Evolutionary conservation across 2,329 filamentous ascomycete genomes (phyloP), one percentile per base, ranked within the genome.

Genomic region (Colletotrichum cereale): DNA sequence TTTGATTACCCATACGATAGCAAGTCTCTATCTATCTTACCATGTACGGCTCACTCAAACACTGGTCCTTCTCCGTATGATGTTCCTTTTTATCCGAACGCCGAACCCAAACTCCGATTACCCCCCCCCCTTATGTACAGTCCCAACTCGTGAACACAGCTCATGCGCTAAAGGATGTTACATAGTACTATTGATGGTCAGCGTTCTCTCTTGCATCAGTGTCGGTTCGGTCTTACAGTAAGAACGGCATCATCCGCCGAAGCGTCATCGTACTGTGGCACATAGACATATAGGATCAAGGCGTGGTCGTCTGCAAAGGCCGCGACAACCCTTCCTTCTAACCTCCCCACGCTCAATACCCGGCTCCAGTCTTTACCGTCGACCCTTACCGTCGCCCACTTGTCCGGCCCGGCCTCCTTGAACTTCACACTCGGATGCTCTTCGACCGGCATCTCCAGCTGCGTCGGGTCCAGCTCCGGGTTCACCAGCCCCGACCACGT

Each of bases 291-390:
- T 34, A 96, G 84, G 50, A 96, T 94, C 73, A 97, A 80, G 2
- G 93, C 93, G 79, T 95, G 91, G 64, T 93, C 92, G 77, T 96
- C 87, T 48, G 91, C 91, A 80, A 97, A 95, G 79, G 95, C 98
- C 67, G 95, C 96, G 84, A 98, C 96, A 62, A 98, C 96, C 75
- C 94, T 88, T 0, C 95, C 96, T 76, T 96, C 96, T 38, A 98
- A 84, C 62, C 95, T 87, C 1, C 96, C 96, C 16, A 98, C 95
- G 80, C 94, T 97, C 75, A 99, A 86, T n/a, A 98, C 96, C 75
- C 90, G 90, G 40, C 94, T 94, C 96, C 96, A 98, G 80, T 99
- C 96, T 80, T 91, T 92, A 42, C 95, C 96, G 82, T 98, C 96
- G 31, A 98, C 95, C 64, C 93, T 88, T 44, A 98, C 96, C 31